Evolutionary conservation across 805 yeast genomes (phyloP).

Genomic region (Metschnikowia anglica): DNA sequence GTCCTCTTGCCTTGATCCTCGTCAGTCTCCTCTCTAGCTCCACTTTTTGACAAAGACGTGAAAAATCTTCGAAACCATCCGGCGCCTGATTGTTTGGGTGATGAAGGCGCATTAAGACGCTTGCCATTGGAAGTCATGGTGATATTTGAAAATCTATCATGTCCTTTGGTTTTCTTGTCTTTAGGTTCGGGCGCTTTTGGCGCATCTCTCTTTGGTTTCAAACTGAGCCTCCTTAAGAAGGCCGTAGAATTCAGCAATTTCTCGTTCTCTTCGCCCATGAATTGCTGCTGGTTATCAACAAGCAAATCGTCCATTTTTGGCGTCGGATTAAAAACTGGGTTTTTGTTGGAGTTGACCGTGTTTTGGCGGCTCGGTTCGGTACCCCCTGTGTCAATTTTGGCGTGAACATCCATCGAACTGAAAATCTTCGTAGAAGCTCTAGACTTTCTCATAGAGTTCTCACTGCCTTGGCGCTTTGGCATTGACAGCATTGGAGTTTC

Average conservation of each 20-base stretch:
- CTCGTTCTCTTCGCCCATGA: background rate
- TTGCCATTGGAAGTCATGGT: slow-evolving; percentile 23
- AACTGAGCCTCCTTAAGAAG: slow-evolving; percentile 27
- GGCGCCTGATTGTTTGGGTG: slow-evolving; percentile 18
- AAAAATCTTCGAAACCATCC: slow-evolving; percentile 42
- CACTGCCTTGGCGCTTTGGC: slow-evolving; percentile 16
- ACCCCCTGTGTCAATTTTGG: slow-evolving; percentile 3
- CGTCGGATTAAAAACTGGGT: background rate
- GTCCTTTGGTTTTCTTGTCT: slow-evolving; percentile 16
- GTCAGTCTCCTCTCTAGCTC: slow-evolving; percentile 8
- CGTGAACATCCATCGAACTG: slow-evolving; percentile 27
- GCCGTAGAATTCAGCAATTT: background rate
- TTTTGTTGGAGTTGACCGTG: slow-evolving; percentile 3
- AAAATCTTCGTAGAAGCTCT: slow-evolving; percentile 33
- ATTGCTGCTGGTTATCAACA: background rate
- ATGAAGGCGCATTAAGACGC: slow-evolving; percentile 6
- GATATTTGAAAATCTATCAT: slow-evolving; percentile 38
- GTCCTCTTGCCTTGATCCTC: slow-evolving; percentile 7
- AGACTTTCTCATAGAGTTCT: slow-evolving; percentile 19
- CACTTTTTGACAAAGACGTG: slow-evolving; percentile 23
- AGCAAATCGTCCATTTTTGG: background rate
- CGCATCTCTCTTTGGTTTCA: slow-evolving; percentile 40
- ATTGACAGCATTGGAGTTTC: slow-evolving; percentile 4
- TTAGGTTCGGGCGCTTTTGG: slow-evolving; percentile 34
- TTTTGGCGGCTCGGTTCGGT: slow-evolving; percentile 9